phyloP scores from a whole-genome alignment of 2,329 filamentous ascomycete species.

The Triangularia setosa region DNA sequence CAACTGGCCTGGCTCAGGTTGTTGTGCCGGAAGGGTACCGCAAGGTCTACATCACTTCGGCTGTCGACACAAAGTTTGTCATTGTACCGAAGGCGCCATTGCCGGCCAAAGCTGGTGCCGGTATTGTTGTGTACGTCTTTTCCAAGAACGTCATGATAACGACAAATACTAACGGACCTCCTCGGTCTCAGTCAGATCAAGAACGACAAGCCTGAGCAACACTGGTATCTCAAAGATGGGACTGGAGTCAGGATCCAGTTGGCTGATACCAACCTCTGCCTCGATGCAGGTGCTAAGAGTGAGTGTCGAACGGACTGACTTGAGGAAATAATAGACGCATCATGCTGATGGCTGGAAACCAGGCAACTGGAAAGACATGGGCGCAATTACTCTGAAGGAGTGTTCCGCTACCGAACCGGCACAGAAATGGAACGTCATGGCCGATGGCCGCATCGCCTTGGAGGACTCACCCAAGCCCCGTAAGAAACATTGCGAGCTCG shows the following conservation, averaged over 20 bases:
- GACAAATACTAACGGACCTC: not conserved
- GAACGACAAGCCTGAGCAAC: conserved; percentile 35
- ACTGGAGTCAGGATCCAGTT: conserved; percentile 35
- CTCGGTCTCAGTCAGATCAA: conserved; percentile 29
- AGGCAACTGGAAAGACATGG: conserved; percentile 41
- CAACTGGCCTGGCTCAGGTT: conserved; percentile 33
- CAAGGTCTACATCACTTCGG: conserved; percentile 38
- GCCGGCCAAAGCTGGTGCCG: conserved; percentile 28
- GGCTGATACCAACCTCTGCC: conserved; percentile 36
- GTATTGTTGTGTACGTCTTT: conserved; percentile 35
- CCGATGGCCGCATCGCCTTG: conserved; percentile 38
- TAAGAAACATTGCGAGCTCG: conserved; percentile 23
- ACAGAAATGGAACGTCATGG: conserved; percentile 37
- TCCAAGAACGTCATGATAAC: not conserved
- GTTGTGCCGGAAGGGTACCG: conserved; percentile 36
- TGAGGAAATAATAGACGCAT: no score
- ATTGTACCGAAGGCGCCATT: conserved; percentile 33
- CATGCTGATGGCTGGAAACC: not conserved
- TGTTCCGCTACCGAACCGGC: conserved; percentile 33
- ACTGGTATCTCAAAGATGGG: conserved; percentile 38
- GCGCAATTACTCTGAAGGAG: conserved; percentile 32
- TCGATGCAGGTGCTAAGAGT: conserved; percentile 37
- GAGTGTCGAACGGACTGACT: conserved; percentile 1
- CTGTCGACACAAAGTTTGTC: conserved; percentile 39
- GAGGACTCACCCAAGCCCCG: conserved; percentile 32